Evolutionary conservation across 1,284 basidiomycete species (phyloP), one percentile per base, ranked within the genome.

Genomic region (Apiotrichum brassicae): DNA sequence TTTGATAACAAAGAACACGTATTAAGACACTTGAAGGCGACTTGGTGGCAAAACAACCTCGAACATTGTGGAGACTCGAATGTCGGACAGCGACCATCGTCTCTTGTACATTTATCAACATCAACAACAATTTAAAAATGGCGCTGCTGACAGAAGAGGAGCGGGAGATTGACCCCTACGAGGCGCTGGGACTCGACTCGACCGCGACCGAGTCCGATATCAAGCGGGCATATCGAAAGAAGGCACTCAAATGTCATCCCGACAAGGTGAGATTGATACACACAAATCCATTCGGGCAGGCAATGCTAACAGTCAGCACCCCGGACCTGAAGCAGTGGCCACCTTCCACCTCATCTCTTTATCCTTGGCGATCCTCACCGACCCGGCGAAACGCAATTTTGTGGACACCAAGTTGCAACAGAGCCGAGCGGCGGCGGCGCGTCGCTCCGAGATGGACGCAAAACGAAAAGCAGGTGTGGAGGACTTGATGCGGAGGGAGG

Each of bases 311-410:
- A 23, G 4, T 7, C 42, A 60, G 58, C 57, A 61, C 36, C 53
- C 61, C 6, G 35, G 49, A 3, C 53, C 58, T 3, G 62, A 63
- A 35, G 62, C 71, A 78, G 87, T 86, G 3, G 78, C 82, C 48
- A 87, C 87, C 66, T 95, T 95, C 68, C 87, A 93, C 67, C 82
- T 86, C 54, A 81, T 97, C 48, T 89, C 86, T 45, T 79, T 86
- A 49, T 85, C 91, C 0, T 86, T 89, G 57, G 86, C 90, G 59
- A 79, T 92, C 18, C 78, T 97, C 3, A 82, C 87, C 51, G 87
- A 94, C 62, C 86, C 86, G 0, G 75, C 85, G 7, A 83, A 87
- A 44, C 82, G 90, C 20, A 79, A 87, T n/a, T 86, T 84, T 4
- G 76, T 93, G 34, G 87, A 92, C 63, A 85, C 84, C 1, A 85